Conservation (phyloP, 805 yeast genomes). For the Metschnikowia hibisci region DNA sequence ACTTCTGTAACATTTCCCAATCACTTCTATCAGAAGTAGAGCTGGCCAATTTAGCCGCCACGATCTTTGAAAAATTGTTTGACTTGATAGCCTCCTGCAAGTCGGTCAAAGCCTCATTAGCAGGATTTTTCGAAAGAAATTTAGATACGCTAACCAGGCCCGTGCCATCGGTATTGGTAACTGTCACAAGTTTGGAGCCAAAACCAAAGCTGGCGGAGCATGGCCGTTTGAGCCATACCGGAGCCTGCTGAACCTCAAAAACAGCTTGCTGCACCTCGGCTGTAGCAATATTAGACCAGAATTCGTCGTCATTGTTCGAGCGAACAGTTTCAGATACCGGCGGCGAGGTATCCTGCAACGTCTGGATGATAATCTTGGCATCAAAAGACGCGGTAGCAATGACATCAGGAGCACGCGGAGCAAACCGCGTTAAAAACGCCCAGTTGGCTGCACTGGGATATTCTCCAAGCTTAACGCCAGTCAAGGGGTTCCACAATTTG, state of each 20-base stretch:
- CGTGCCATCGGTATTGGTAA: slow-evolving; percentile 38
- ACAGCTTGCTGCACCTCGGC: slow-evolving; percentile 71
- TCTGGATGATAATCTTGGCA: slow-evolving; percentile 74
- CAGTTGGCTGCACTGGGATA: slow-evolving; percentile 92
- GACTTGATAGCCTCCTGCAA: slow-evolving; percentile 56
- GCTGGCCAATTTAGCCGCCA: slow-evolving; percentile 47
- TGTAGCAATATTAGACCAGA: slow-evolving; percentile 76
- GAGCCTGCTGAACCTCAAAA: slow-evolving; percentile 73
- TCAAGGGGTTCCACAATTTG: slow-evolving; percentile 82
- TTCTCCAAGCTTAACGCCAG: slow-evolving; percentile 70
- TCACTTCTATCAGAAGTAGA: slow-evolving; percentile 48
- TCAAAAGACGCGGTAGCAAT: slow-evolving; percentile 88
- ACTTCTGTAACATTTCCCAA: slow-evolving; percentile 59
- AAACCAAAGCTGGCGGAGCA: slow-evolving; percentile 81
- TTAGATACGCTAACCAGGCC: slow-evolving; percentile 43
- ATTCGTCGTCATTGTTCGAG: slow-evolving; percentile 61
- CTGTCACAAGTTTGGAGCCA: slow-evolving; percentile 81
- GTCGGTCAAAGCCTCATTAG: slow-evolving; percentile 21
- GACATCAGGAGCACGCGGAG: slow-evolving; percentile 82
- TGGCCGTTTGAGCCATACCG: slow-evolving; percentile 79
- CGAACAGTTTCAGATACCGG: slow-evolving; percentile 44
- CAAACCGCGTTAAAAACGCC: slow-evolving; percentile 86
- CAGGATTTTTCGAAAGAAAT: slow-evolving; percentile 35
- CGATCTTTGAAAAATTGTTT: slow-evolving; percentile 50
- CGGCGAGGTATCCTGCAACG: slow-evolving; percentile 81